Conservation (phyloP, 768 basidiomycete genomes). For the Tulasnella sp. region DNA sequence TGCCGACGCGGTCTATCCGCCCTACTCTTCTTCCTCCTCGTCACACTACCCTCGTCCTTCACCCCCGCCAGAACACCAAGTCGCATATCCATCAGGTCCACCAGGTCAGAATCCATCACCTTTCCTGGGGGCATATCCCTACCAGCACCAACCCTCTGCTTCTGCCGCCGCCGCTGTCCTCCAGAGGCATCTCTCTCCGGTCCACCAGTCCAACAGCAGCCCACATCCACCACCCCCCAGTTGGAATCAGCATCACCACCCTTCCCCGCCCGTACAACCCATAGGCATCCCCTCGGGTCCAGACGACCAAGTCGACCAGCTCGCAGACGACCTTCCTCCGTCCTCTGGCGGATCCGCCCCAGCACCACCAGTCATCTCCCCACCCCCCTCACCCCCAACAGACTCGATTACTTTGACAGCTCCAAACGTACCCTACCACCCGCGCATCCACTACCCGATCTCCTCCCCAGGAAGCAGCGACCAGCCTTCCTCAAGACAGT, state of each 20-base stretch:
- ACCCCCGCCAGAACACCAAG: not conserved
- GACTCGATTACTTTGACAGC: slow-evolving; percentile 1
- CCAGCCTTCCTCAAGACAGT: slow-evolving; percentile 12
- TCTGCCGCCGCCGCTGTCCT: not conserved
- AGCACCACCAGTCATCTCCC: not conserved
- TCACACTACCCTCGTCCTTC: slow-evolving; percentile 7
- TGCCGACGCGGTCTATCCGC: slow-evolving; percentile 1
- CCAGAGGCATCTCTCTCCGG: not conserved
- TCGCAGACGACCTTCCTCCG: not conserved
- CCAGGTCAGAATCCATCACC: not conserved
- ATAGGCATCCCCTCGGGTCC: not conserved
- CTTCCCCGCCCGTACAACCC: not conserved
- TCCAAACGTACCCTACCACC: slow-evolving; percentile 10
- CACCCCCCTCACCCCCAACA: not conserved
- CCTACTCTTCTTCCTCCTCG: not conserved
- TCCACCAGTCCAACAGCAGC: not conserved
- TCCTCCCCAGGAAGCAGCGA: slow-evolving; percentile 21
- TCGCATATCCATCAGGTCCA: not conserved
- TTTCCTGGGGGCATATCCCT: not conserved
- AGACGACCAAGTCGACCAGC: slow-evolving; percentile 16
- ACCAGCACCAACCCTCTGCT: not conserved
- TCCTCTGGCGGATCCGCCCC: not conserved
- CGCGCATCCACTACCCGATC: slow-evolving; percentile 23
- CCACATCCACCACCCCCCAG: not conserved
- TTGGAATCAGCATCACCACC: not conserved